Base-by-base conservation (phyloP, 768 basidiomycete genomes). In the Suillus spraguei region DNA sequence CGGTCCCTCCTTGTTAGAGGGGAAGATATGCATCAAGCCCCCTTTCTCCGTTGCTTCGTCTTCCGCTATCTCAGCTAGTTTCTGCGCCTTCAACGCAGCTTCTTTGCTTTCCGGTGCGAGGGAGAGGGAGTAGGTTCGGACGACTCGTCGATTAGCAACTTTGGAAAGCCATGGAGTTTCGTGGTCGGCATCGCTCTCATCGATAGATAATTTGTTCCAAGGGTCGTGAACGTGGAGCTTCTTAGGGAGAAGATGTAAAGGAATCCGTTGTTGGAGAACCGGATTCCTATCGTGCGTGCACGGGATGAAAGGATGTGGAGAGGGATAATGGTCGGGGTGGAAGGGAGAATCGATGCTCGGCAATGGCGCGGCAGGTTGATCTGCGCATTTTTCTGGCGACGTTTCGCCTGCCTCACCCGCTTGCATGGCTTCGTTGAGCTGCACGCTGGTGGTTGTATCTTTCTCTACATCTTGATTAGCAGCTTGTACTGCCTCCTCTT, bases 211-310 rank as follows among this genome's bases (percentile, higher is more conserved):
- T 10, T 78, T 47, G 60, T 69, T 67, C 65, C 73, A 81, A 0
- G 82, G 81, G 61, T 82, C 82, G 61, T 83, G 82, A 1, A 83
- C 79, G 28, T 78, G 64, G 11, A 83, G 71, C 22, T 67, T 80
- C 66, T 77, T 63, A 0, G 83, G 83, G 22, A 81, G 73, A 5
- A 79, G 68, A 42, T 76, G 62, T 5, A 72, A 61, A 0, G 79
- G 75, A 38, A 81, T 67, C 5, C 71, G 72, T 4, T 78, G 70
- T 63, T 79, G 75, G 32, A 81, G 75, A 5, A 42, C 42, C 13
- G 76, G 68, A 8, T 63, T 36, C 32, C 65, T 66, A 3, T 65
- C 65, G 3, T 56, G 38, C 20, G 59, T 41, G 33, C 82, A 83
- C 0, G 82, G 82, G 1, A 70, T 67, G 5, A 78, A 60, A 4